Evolutionary conservation across 2,329 filamentous ascomycete genomes (phyloP).

Genomic region (Fusarium sp.): DNA sequence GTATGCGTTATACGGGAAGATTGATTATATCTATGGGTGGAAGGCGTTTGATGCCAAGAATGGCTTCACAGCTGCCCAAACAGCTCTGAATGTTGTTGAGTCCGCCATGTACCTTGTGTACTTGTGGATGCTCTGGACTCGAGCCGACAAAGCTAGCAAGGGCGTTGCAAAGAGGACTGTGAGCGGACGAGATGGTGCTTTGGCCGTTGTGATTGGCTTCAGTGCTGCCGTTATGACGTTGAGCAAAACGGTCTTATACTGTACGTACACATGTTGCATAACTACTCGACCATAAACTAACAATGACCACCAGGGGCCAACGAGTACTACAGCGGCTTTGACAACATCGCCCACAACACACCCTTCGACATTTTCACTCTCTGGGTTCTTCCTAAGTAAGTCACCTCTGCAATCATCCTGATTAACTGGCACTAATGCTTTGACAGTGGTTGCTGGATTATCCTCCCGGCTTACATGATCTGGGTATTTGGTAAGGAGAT

Average conservation of each 20-base stretch:
- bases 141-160: conserved; percentile 21
- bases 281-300: background rate
- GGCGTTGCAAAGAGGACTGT: conserved; percentile 51
- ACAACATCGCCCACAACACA: conserved; percentile 69
- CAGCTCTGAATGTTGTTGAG: conserved; percentile 76
- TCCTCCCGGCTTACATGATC: conserved; percentile 66
- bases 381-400: conserved; percentile 72
- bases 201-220: conserved; percentile 63
- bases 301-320: conserved; percentile 60
- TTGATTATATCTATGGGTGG: conserved; percentile 87
- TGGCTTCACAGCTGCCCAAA: conserved; percentile 85
- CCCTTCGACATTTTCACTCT: conserved; percentile 59
- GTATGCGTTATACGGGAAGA: conserved; percentile 82
- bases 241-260: conserved; percentile 72
- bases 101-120: conserved; percentile 72
- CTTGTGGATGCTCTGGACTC: conserved; percentile 56
- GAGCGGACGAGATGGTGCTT: conserved; percentile 58
- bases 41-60: conserved; percentile 74
- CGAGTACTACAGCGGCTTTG: conserved; percentile 68
- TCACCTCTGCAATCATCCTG: fast-evolving
- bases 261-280: conserved; percentile 54
- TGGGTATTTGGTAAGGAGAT: conserved; percentile 63
- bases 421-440: background rate
- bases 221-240: conserved; percentile 70
- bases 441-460: conserved; percentile 66